Base-by-base conservation (phyloP, 768 basidiomycete genomes). In the Termitomyces eurrhizus region DNA sequence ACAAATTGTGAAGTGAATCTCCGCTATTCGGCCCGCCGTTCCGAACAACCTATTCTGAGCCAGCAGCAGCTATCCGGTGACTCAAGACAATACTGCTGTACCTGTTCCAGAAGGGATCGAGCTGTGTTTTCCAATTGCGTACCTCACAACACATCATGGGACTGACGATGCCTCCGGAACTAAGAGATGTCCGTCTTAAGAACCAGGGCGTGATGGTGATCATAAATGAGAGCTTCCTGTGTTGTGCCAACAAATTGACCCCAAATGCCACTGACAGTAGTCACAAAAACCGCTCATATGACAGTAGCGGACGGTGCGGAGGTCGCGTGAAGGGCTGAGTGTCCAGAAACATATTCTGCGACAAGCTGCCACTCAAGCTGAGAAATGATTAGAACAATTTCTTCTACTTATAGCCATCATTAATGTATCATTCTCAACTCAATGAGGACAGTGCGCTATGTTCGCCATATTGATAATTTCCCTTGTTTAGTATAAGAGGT, bases 321-420 rank as follows among this genome's bases (percentile, higher is more conserved):
- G 3, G 57, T 61, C 11, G 46, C 39, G 21, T 66, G 61, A 4
- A 56, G 18, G 6, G 16, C 46, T 41, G 33, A 13, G 39, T n/a
- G 0, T 16, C n/a, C 9, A 21, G 37, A 32, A 42, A 44, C 55
- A 21, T 61, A 64, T 21, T 37, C 33, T 4, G 68, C 59, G 50
- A 77, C 70, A 29, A 74, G 57, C 5, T 73, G 73, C 16, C 71
- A 66, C 0, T 76, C 75, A 21, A 82, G 72, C 58, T 82, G 75
- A 39, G 84, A 81, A 35, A 88, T 80, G 36, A 87, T 81, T 51
- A 89, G 75, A 13, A 84, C 86, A 32, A 89, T 87, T 69, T 89
- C 87, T 1, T 88, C 88, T 2, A 44, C 42, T 44, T 44, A 88
- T 4, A 83, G 67, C 0, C 12, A 71, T 56, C 1, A 77, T 42